Percentiles rank a stretch among this genome's conserved stretches.
Evolutionary conservation across 805 yeast genomes (phyloP).

Genomic region (Ogataea naganishii): DNA sequence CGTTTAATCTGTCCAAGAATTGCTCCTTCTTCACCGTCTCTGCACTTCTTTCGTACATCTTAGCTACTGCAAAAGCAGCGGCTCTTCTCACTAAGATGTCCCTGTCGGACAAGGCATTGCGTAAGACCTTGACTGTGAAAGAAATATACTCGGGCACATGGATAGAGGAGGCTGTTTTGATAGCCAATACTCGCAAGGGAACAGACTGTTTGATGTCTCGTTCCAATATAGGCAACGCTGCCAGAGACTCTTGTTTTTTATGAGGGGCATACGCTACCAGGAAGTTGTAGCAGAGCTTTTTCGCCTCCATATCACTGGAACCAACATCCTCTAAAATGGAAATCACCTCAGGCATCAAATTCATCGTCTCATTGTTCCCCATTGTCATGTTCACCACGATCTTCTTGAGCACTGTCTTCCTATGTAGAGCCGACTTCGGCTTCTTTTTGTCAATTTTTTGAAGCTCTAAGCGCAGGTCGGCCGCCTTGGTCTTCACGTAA

Average conservation of each 20-base stretch:
- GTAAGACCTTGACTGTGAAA: constrained; percentile 33
- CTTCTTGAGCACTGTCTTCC: constrained; percentile 52
- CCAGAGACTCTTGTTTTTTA: constrained; percentile 46
- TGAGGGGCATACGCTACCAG: constrained; percentile 50
- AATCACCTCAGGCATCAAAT: constrained; percentile 56
- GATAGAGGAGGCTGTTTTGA: constrained; percentile 56
- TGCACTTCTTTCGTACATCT: constrained; percentile 50
- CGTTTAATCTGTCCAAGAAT: constrained; percentile 41
- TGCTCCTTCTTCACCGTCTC: constrained; percentile 31
- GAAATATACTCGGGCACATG: constrained; percentile 43
- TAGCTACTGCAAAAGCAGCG: constrained; percentile 63
- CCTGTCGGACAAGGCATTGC: constrained; percentile 28
- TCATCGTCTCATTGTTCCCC: constrained; percentile 70
- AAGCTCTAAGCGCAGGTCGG: constrained; percentile 23
- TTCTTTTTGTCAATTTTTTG: constrained; percentile 29
- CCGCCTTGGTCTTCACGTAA: constrained; percentile 19
- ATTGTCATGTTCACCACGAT: constrained; percentile 77
- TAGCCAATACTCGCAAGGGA: constrained; percentile 46
- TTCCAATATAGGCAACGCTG: constrained; percentile 46
- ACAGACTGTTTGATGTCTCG: constrained; percentile 41
- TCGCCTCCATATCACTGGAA: constrained; percentile 49
- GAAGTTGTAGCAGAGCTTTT: constrained; percentile 64
- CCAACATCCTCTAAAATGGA: constrained; percentile 33
- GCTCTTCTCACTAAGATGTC: constrained; percentile 59
- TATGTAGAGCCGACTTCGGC: constrained; percentile 24